Conservation (phyloP, 495 filamentous ascomycete species). For the Jackrogersella minutella region DNA sequence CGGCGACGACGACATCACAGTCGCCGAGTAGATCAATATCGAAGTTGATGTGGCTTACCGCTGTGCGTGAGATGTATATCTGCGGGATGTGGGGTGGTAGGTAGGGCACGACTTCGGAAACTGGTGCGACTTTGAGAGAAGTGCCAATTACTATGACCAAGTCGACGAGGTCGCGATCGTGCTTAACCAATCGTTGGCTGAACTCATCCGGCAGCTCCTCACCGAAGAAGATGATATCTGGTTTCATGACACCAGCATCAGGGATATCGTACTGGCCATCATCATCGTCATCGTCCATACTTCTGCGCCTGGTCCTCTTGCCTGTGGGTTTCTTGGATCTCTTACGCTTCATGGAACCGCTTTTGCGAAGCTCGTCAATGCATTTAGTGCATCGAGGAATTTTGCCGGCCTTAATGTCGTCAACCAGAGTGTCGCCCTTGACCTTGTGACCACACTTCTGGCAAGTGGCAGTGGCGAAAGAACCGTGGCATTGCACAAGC, state of each 20-base stretch:
- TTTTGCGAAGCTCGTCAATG: constrained; percentile 47
- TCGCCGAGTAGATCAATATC: constrained; percentile 94
- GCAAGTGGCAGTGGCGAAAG: constrained; percentile 91
- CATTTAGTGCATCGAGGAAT: constrained; percentile 72
- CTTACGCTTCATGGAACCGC: constrained; percentile 71
- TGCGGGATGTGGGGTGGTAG: constrained; percentile 83
- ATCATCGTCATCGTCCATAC: constrained; percentile 56
- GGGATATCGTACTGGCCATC: constrained; percentile 75
- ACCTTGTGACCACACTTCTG: constrained; percentile 81
- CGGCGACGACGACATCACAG: constrained; percentile 89
- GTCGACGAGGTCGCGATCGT: constrained; percentile 82
- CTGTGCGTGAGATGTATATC: constrained; percentile 91
- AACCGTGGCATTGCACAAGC: constrained; percentile 95
- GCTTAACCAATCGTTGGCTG: constrained; percentile 76
- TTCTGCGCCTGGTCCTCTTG: constrained; percentile 70
- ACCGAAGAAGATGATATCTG: constrained; percentile 98
- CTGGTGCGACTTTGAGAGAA: constrained; percentile 93
- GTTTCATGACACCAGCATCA: constrained; percentile 93
- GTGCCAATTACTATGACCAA: constrained; percentile 98
- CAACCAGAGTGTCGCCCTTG: constrained; percentile 77
- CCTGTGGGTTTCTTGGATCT: constrained; percentile 69
- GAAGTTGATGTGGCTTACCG: constrained; percentile 88
- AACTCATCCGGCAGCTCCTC: constrained; percentile 87
- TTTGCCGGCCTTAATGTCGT: constrained; percentile 75
- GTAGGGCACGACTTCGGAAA: constrained; percentile 86